Conservation (phyloP, 768 basidiomycete species). For the Suillus decipiens region DNA sequence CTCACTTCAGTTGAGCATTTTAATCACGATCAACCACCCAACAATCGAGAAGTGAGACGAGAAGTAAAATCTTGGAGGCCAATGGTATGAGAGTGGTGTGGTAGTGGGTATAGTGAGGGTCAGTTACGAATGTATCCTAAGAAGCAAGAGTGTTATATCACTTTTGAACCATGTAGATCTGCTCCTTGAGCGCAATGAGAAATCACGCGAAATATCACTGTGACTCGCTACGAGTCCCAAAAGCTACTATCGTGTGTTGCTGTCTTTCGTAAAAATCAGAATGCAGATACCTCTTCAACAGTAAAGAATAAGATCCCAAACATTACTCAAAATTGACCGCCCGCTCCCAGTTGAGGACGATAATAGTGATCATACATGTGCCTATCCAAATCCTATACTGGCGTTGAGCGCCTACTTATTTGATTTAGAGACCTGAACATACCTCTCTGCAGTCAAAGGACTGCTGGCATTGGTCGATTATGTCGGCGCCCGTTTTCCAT, state of each 20-base stretch:
- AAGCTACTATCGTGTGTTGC: not conserved
- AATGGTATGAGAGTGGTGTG: not conserved
- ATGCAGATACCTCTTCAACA: not conserved
- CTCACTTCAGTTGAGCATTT: slow-evolving; percentile 15
- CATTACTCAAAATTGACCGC: not conserved
- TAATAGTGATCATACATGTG: slow-evolving; percentile 1
- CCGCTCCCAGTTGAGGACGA: not conserved
- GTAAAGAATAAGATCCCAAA: not conserved
- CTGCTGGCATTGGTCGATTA: slow-evolving; percentile 28
- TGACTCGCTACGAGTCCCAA: not conserved
- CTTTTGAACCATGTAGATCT: not conserved
- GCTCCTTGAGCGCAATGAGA: slow-evolving; percentile 1
- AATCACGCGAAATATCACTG: not conserved
- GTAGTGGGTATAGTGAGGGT: not conserved
- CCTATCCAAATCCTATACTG: slow-evolving; percentile 11
- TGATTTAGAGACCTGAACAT: not conserved
- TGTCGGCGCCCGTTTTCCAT: slow-evolving; percentile 26
- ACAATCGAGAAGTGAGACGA: slow-evolving; percentile 28
- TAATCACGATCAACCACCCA: slow-evolving; percentile 9
- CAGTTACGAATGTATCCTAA: not conserved
- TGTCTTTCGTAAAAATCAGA: not conserved
- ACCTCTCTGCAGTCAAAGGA: slow-evolving; percentile 35
- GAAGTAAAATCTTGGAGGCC: not conserved
- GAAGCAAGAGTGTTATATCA: not conserved
- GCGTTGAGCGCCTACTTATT: not conserved